These are phyloP conservation scores for Wickerhamomyces silvicola DNA, from an alignment of 805 yeast genomes.

Conservation along the genomic window DNA sequence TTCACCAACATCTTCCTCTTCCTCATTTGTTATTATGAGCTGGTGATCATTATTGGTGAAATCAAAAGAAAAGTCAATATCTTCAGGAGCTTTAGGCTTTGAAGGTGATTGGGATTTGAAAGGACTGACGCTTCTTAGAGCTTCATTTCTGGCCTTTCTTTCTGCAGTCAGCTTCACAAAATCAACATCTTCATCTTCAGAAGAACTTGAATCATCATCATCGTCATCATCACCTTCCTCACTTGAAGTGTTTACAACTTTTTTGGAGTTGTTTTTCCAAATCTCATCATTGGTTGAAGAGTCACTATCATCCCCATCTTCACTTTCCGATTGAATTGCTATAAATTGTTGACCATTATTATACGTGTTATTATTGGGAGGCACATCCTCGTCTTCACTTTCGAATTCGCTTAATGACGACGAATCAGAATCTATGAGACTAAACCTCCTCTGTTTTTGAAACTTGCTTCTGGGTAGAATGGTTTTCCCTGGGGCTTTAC, in stretches of 20 bases:
- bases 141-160: constrained; percentile 50
- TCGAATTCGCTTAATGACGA: constrained; percentile 33
- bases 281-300: constrained; percentile 20
- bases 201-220: constrained; percentile 37
- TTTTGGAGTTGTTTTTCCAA: constrained; percentile 21
- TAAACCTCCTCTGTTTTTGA: constrained; percentile 34
- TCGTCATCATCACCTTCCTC: constrained; percentile 28
- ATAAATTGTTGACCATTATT: too few species aligned
- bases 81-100: constrained; percentile 19
- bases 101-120: constrained; percentile 17
- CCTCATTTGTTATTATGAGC: constrained; percentile 16
- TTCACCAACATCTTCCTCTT: constrained; percentile 60
- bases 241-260: constrained; percentile 26
- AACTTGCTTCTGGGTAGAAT: constrained; percentile 16
- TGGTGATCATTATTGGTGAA: constrained; percentile 36
- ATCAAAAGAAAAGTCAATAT: constrained; percentile 35
- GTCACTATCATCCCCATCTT: constrained; percentile 22
- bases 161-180: constrained; percentile 68
- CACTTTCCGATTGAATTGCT: constrained; percentile 29
- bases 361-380: constrained; percentile 2
- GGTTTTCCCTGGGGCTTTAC: constrained; percentile 25
- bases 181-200: constrained; percentile 65
- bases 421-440: constrained; percentile 37
- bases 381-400: constrained; percentile 23
- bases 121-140: constrained; percentile 31